Evolutionary conservation across 106 monocot species (phyloP), one percentile per base, ranked within the genome.

Genomic region (Allium fistulosum): DNA sequence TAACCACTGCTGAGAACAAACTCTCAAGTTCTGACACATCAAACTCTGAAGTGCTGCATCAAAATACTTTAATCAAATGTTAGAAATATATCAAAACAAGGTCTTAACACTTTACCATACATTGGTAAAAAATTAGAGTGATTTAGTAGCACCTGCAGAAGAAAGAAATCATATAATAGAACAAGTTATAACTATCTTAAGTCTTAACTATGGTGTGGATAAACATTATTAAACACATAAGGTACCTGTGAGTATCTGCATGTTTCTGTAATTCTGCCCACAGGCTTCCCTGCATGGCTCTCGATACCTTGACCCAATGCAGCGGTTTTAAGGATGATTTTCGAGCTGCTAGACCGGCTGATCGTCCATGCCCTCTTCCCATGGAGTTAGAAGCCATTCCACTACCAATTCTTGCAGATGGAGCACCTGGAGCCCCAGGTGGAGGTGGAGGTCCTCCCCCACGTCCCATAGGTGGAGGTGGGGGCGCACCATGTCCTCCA

Each of bases 301-400:
- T 90, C 74, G 97, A 82, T 61, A 99, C 97, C 85, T 99, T 99
- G n/a, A 87, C 86, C 97, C 97, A 99, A 69, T 99, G 92, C 52
- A 92, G 72, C 59, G 97, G 97, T 61, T 99, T 99, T 69, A 99
- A 74, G 26, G 84, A 75, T 76, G 92, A 85, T 72, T 69, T 15
- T 60, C n/a, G 11, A 8, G 53, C 59, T 60, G 59, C 9, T 17
- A 77, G 46, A 11, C 74, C 75, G 58, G 57, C 57, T 6, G 77
- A 18, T 52, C 81, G 83, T 28, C 83, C 86, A 79, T 69, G 71
- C 8, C 90, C 94, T 65, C 77, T 81, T 75, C 84, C 90, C 58
- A 70, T 46, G 12, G 75, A 52, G 69, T 69, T 22, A 7, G 72
- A 57, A 66, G 61, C 80, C 52, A 68, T 10, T 18, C 58, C 67